phyloP scores from a whole-genome alignment of 257 asterid genomes.

The Primulina eburnea region DNA sequence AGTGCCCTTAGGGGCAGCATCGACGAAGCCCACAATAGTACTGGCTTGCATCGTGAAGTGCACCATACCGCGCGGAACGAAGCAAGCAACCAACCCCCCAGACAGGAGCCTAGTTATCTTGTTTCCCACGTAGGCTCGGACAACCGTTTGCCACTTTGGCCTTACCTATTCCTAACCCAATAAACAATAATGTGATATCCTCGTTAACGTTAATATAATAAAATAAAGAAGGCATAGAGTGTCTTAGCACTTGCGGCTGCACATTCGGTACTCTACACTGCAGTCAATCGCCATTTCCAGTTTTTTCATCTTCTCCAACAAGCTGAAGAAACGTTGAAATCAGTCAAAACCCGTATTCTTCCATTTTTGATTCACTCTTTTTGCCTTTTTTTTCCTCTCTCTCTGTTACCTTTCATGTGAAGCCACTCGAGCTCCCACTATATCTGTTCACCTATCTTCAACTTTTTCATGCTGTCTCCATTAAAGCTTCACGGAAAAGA shows the following conservation, averaged over 20 bases:
- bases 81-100: too few relatives aligned
- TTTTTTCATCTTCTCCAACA: conserved; percentile 39
- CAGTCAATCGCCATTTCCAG: conserved; percentile 18
- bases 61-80: too few relatives aligned
- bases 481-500: conserved; percentile 68
- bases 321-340: conserved; percentile 27
- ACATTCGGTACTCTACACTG: too few relatives aligned
- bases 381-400: not conserved
- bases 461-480: conserved; percentile 51
- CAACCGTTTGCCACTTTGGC: conserved; percentile 42
- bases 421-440: conserved; percentile 36
- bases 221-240: too few relatives aligned
- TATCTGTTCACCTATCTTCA: conserved; percentile 15
- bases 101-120: conserved; percentile 29
- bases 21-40: too few relatives aligned
- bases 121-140: conserved; percentile 66
- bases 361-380: not conserved
- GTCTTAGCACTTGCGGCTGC: conserved; percentile 25
- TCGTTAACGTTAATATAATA: too few relatives aligned
- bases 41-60: too few relatives aligned
- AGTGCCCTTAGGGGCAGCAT: too few relatives aligned
- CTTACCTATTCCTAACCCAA: too few relatives aligned
- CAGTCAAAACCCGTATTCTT: not conserved
- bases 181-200: too few relatives aligned
- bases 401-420: conserved; percentile 53